Evolutionary conservation across 805 yeast genomes (phyloP).

Genomic region (Tetrapisispora iriomotensis): DNA sequence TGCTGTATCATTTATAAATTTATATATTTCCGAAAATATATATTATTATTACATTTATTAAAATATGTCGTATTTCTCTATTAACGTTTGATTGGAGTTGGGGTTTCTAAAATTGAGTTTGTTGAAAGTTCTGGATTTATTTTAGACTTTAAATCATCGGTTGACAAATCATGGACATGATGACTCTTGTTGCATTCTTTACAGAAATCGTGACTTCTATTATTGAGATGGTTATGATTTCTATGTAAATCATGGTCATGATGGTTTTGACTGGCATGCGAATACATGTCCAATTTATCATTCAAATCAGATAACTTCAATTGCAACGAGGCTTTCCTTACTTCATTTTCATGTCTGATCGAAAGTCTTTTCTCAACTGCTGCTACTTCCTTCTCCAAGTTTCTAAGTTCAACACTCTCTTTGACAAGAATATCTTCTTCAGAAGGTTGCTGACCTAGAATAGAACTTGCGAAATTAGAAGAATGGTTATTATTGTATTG

Average conservation of each 20-base stretch:
- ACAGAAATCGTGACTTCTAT: not conserved
- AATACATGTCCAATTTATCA: conserved; percentile 13
- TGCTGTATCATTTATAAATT: too few relatives aligned
- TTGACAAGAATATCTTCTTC: conserved; percentile 29
- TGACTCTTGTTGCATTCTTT: conserved; percentile 1
- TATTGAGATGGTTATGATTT: not conserved
- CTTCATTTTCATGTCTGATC: conserved; percentile 29
- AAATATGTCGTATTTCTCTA: not conserved
- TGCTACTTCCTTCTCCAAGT: conserved; percentile 28
- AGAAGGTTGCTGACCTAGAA: conserved; percentile 7
- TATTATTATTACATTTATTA: conserved; percentile 1
- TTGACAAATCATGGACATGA: not conserved
- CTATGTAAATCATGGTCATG: not conserved
- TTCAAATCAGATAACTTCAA: conserved; percentile 22
- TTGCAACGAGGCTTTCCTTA: conserved; percentile 28
- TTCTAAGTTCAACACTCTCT: conserved; percentile 29
- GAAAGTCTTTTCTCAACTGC: conserved; percentile 25
- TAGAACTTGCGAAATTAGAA: not conserved
- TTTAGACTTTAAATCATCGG: not conserved
- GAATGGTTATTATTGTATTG: not conserved
- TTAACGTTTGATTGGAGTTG: conserved; percentile 2
- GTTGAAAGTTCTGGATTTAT: not conserved
- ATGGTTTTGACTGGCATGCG: not conserved
- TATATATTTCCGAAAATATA: not conserved
- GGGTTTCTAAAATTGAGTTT: conserved; percentile 1